Conservation (phyloP, 1,284 basidiomycete genomes). For the Trichosporon coremiiforme region DNA sequence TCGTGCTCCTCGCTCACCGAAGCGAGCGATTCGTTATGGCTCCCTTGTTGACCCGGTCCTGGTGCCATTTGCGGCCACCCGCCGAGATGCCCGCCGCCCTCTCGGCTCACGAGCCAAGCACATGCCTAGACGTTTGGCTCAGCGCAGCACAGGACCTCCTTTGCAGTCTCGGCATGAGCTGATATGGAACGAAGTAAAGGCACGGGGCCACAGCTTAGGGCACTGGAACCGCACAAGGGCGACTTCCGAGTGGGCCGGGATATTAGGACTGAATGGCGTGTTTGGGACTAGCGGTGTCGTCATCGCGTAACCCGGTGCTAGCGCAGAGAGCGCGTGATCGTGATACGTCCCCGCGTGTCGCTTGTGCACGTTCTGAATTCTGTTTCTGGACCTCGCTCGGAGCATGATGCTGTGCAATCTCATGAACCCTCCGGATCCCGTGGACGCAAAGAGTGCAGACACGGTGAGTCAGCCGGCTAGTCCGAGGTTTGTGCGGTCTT, state of each 20-base stretch:
- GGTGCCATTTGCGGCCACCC: too few species aligned
- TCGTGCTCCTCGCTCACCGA: background rate
- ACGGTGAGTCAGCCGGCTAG: too few species aligned
- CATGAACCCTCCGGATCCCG: too few species aligned
- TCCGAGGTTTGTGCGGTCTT: background rate
- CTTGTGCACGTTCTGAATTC: background rate
- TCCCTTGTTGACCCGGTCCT: background rate
- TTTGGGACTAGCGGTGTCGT: background rate
- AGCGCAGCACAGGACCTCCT: background rate
- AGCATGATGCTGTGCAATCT: background rate
- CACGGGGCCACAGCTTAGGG: background rate
- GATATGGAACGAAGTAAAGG: constrained; percentile 1
- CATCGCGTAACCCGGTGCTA: background rate
- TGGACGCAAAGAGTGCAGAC: too few species aligned
- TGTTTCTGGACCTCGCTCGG: background rate
- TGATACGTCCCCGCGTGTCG: background rate
- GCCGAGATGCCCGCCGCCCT: too few species aligned
- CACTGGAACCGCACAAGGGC: background rate
- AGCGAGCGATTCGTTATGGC: background rate
- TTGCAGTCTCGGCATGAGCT: background rate
- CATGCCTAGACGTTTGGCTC: background rate
- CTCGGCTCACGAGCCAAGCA: background rate
- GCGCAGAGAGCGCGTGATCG: background rate
- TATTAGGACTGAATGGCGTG: background rate
- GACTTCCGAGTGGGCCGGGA: too few species aligned